A percentile compares a stretch with the other conserved stretches of the same genome.
Conservation (phyloP, 352 stramenopile genomes). For the Elongisporangium anandrum region DNA sequence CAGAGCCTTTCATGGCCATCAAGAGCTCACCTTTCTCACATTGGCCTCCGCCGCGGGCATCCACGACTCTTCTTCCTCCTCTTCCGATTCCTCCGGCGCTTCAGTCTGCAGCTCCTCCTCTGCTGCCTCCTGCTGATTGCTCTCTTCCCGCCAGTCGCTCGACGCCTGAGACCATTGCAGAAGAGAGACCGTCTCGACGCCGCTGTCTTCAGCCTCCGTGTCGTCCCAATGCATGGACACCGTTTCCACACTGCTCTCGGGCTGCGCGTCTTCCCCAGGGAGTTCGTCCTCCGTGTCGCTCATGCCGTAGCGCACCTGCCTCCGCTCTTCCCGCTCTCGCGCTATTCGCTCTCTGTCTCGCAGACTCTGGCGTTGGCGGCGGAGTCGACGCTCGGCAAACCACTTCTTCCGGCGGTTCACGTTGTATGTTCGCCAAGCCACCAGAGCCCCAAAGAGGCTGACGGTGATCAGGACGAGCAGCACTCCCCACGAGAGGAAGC, state of each 20-base stretch:
- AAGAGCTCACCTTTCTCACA: background rate
- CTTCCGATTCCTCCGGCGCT: background rate
- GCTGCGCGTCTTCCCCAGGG: conserved; percentile 17
- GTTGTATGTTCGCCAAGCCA: conserved; percentile 41
- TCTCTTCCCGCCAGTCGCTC: conserved; percentile 7
- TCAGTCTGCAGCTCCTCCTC: too few species aligned
- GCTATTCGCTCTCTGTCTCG: conserved; percentile 14
- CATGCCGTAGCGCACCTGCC: conserved; percentile 1
- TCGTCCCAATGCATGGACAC: conserved; percentile 6
- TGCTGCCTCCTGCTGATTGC: conserved; percentile 1
- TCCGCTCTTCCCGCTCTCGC: conserved; percentile 14
- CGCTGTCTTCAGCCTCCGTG: conserved; percentile 13
- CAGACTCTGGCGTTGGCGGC: conserved; percentile 23
- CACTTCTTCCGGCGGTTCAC: conserved; percentile 45
- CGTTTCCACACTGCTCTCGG: conserved; percentile 10
- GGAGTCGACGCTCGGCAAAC: conserved; percentile 32
- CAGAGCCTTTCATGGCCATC: background rate
- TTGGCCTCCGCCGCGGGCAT: background rate
- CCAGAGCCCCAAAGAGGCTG: conserved; percentile 36
- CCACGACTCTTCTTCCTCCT: background rate
- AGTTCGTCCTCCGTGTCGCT: conserved; percentile 13
- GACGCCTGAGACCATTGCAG: conserved; percentile 12
- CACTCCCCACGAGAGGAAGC: conserved; percentile 35
- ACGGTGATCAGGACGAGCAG: conserved; percentile 33
- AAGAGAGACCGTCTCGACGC: conserved; percentile 38